Evolutionary conservation across 1,284 basidiomycete species (phyloP).

Genomic region (Puccinia polysora): DNA sequence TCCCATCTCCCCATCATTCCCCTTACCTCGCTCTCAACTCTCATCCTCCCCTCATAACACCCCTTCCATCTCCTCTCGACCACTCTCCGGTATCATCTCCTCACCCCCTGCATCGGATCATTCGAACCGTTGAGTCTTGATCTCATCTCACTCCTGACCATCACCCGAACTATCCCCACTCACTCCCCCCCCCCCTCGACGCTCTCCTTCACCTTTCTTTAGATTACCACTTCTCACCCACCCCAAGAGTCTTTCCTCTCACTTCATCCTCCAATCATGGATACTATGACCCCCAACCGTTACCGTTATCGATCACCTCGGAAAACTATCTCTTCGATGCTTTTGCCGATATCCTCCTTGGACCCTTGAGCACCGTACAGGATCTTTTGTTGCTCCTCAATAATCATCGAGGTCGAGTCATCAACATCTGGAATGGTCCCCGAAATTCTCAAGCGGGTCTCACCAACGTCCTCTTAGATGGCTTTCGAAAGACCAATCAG

Average conservation of each 20-base stretch:
- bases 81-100: no score
- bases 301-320: neutral
- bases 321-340: conserved; percentile 20
- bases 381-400: conserved; percentile 3
- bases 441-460: neutral
- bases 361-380: neutral
- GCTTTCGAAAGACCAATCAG: neutral
- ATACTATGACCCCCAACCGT: neutral
- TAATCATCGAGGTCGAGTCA: conserved; percentile 1
- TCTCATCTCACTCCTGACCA: neutral
- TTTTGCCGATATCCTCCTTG: conserved; percentile 16
- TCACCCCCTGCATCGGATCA: neutral
- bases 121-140: neutral
- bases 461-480: neutral
- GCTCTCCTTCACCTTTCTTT: neutral
- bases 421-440: neutral
- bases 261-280: neutral
- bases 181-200: neutral
- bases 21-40: no score
- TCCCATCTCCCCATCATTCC: no score
- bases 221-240: neutral
- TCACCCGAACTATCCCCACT: neutral
- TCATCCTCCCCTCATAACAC: no score
- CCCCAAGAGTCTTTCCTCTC: neutral
- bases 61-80: no score